Base-by-base conservation (phyloP, 495 filamentous ascomycete species). In the Daldinia bambusicola region DNA sequence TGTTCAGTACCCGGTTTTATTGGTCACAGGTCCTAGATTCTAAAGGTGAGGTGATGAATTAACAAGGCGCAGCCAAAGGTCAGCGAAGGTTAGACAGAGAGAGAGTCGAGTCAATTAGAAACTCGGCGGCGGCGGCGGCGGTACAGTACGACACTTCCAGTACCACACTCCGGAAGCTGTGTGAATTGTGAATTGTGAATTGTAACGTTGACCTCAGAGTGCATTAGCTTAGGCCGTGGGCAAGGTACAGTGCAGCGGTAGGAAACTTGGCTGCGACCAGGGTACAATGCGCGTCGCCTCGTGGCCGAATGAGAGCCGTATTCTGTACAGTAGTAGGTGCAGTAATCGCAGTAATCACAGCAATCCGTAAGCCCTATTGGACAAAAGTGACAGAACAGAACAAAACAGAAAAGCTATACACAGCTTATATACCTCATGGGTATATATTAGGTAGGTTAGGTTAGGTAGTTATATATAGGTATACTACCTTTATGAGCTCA, bases 191-290 rank as follows among this genome's bases (percentile, higher is more conserved):
- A 26, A 26, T 26, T 26, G 26, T 61, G 64, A 37, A 71, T 57
- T 76, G 74, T 72, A 76, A 76, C 74, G 74, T 76, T 76, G 72
- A 72, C 71, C 71, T 72, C 71, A 74, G 66, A 59, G 62, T 74
- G 66, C 71, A 74, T 69, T 69, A 69, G 61, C 30, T 43, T 62
- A 41, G 48, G 60, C 57, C 65, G 55, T 61, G 61, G 61, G 55
- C 43, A 66, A 61, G 56, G 61, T 66, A 65, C 51, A 55, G 55
- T 60, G 61, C 56, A 61, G 57, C 50, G 52, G 43, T 40, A 38
- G 61, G 31, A 70, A 65, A 60, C 62, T 67, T 66, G 67, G 66
- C 32, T 55, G 57, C 26, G 63, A 74, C 71, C 55, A 59, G 71
- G 71, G 57, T 74, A 32, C 40, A 41, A 74, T 74, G 71, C 71